Evolutionary conservation across 768 basidiomycete genomes (phyloP), one percentile per base, ranked within the genome.

Genomic region (Lactarius quietus): DNA sequence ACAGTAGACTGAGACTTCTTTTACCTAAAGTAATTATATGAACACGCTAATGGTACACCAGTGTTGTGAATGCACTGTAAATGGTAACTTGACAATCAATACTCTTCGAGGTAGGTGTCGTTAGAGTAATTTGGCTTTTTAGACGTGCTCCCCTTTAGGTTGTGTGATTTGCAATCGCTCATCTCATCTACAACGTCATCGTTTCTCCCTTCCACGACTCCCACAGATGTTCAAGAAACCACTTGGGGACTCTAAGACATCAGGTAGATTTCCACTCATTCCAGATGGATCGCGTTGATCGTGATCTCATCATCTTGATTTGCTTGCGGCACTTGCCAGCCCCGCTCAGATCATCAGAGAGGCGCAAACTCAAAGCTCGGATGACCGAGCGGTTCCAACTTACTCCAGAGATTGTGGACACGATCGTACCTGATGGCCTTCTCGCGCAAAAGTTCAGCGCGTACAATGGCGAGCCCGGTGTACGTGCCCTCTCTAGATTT

Each of bases 151-250:
- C 20, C 1, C 43, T 45, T 45, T 4, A 23, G 14, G n/a, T 45
- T 45, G 43, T 23, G 45, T 23, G 14, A 28, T 51, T 51, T 26
- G 48, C 23, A 51, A 51, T 51, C 12, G 3, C 1, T 33, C 29
- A 31, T 54, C 53, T 6, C 8, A 10, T 20, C 48, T 23, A 51
- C 48, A 26, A 48, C 45, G 20, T 2, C 26, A 26, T 20, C 33
- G 18, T 43, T 23, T 9, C 38, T 35, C 36, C 17, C 38, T 33
- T 41, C 38, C 48, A 26, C 48, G 33, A 51, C 57, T 39, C 28
- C 26, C 17, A n/a, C 31, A n/a, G 9, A 90, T 91, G 90, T 92
- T 92, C 83, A 92, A 92, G 74, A 92, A 90, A 75, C 85, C 89
- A 12, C 73, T 87, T 8, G 79, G 82, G 57, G 84, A 83, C 64